Evolutionary conservation across 2,329 filamentous ascomycete species (phyloP).

Genomic region (Pyricularia grisea): DNA sequence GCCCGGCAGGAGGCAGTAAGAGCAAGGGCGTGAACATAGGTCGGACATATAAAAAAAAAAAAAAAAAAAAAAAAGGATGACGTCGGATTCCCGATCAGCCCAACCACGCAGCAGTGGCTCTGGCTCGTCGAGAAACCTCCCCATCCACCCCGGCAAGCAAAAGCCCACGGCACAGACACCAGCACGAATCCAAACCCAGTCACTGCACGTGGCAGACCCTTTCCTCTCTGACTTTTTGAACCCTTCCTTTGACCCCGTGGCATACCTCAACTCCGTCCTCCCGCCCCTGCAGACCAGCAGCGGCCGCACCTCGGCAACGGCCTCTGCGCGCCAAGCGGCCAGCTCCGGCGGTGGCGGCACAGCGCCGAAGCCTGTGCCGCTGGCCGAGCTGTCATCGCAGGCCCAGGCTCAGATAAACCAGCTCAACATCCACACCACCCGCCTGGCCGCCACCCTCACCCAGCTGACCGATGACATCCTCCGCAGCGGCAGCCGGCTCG

Average conservation of each 20-base stretch:
- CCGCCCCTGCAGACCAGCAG: constrained; percentile 51
- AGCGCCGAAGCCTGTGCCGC: constrained; percentile 36
- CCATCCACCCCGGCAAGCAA: constrained; percentile 29
- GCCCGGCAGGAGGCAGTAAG: neutral
- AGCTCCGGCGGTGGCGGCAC: constrained; percentile 18
- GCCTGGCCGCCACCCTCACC: constrained; percentile 72
- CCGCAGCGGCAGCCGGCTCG: constrained; percentile 74
- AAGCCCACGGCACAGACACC: constrained; percentile 15
- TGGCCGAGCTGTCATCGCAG: constrained; percentile 70
- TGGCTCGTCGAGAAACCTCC: constrained; percentile 24
- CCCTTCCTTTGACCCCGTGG: constrained; percentile 74
- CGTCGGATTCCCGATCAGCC: constrained; percentile 25
- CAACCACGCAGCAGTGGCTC: constrained; percentile 25
- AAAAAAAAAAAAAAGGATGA: neutral
- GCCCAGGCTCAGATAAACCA: constrained; percentile 80
- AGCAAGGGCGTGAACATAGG: neutral
- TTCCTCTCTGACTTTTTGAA: constrained; percentile 67
- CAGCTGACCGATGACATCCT: constrained; percentile 92
- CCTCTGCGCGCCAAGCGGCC: constrained; percentile 10
- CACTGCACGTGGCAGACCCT: constrained; percentile 59
- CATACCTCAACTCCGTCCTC: constrained; percentile 74
- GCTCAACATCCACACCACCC: constrained; percentile 78
- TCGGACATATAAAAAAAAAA: neutral
- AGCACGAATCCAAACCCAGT: constrained; percentile 33
- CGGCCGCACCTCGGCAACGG: neutral